Conservation (phyloP, 345 rosid species). For the Linum usitatissimum region DNA sequence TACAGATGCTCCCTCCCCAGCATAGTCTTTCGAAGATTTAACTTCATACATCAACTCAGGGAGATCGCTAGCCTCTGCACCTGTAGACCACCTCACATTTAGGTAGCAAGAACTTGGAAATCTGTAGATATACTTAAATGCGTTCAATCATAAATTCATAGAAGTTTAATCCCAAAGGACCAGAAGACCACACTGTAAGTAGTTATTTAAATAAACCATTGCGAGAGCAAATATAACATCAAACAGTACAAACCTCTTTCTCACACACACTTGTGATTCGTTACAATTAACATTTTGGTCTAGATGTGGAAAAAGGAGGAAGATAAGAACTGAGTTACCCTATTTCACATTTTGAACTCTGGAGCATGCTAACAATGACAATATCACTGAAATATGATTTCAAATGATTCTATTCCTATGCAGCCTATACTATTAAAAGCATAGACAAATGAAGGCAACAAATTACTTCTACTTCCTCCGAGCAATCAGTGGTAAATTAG, state of each 20-base stretch:
- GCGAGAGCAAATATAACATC: too few species aligned
- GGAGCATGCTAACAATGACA: not conserved
- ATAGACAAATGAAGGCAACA: too few species aligned
- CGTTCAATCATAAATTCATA: not conserved
- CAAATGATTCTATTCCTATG: not conserved
- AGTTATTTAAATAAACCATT: too few species aligned
- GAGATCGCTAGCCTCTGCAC: conserved; percentile 29
- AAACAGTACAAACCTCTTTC: not conserved
- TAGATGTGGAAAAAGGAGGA: not conserved
- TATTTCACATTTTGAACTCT: not conserved
- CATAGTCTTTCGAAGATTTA: conserved; percentile 52
- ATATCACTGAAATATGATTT: too few species aligned
- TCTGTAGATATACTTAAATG: conserved; percentile 3
- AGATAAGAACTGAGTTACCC: not conserved
- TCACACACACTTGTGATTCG: not conserved
- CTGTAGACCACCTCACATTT: conserved; percentile 18
- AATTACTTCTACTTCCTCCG: too few species aligned
- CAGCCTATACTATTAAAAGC: not conserved
- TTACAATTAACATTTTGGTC: not conserved
- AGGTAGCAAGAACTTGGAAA: conserved; percentile 3
- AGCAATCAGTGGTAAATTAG: not conserved
- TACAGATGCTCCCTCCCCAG: conserved; percentile 42
- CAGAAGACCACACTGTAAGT: too few species aligned
- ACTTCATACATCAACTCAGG: conserved; percentile 70
- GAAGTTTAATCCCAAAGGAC: conserved; percentile 8